phyloP scores from a whole-genome alignment of 495 filamentous ascomycete genomes.

The Lindgomyces ingoldianus region DNA sequence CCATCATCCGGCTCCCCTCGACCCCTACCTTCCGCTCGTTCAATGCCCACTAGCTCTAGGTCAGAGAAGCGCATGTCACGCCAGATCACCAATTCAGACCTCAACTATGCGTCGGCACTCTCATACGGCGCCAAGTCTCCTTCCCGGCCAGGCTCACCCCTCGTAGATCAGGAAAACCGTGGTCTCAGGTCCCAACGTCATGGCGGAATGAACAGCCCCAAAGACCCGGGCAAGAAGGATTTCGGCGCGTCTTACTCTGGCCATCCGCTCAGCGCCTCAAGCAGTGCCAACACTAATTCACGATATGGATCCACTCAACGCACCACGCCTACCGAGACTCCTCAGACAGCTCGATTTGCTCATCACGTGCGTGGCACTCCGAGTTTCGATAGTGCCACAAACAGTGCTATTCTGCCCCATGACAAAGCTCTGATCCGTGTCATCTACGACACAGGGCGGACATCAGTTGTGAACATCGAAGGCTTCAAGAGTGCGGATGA shows the following conservation, averaged over 20 bases:
- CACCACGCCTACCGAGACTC: slow-evolving; percentile 41
- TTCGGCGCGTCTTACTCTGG: slow-evolving; percentile 56
- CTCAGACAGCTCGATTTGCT: slow-evolving; percentile 47
- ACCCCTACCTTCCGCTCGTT: slow-evolving; percentile 53
- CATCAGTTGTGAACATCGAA: slow-evolving; percentile 84
- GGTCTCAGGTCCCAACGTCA: slow-evolving; percentile 50
- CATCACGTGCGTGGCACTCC: slow-evolving; percentile 62
- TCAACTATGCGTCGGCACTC: slow-evolving; percentile 44
- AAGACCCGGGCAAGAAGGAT: slow-evolving; percentile 54
- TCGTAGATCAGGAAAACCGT: slow-evolving; percentile 57
- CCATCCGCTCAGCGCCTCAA: slow-evolving; percentile 40
- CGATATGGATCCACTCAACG: slow-evolving; percentile 22
- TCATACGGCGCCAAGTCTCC: slow-evolving; percentile 53
- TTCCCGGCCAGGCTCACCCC: slow-evolving; percentile 72
- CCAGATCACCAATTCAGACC: slow-evolving; percentile 47
- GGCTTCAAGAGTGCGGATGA: slow-evolving; percentile 89
- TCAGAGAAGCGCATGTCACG: slow-evolving; percentile 76
- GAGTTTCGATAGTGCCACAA: slow-evolving; percentile 70
- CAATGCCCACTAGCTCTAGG: slow-evolving; percentile 51
- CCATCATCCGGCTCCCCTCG: slow-evolving; percentile 69
- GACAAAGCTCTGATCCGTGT: slow-evolving; percentile 84
- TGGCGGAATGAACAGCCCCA: slow-evolving; percentile 53
- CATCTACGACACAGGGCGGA: slow-evolving; percentile 80
- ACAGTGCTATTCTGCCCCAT: slow-evolving; percentile 65
- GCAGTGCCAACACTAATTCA: slow-evolving; percentile 6